Conservation (phyloP, 441 rosid species). For the Corymbia citriodora region DNA sequence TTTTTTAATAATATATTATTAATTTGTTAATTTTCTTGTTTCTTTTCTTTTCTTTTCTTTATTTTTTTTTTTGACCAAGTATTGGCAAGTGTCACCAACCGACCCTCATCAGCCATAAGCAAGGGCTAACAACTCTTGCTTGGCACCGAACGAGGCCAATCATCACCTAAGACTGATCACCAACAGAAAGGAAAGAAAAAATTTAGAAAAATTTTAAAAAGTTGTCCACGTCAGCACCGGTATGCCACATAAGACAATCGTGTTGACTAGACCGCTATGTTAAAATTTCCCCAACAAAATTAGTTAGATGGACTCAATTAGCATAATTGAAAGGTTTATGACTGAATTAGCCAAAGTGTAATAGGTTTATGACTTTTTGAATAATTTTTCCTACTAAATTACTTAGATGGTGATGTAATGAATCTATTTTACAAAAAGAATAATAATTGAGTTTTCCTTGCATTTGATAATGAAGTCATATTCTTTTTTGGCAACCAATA, state of each 20-base stretch:
- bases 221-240: background rate
- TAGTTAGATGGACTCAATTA: background rate
- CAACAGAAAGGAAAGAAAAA: too few relatives aligned
- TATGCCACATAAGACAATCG: background rate
- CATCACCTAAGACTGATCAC: background rate
- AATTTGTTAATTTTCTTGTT: too few relatives aligned
- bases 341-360: background rate
- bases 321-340: too few relatives aligned
- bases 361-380: accelerated
- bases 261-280: accelerated
- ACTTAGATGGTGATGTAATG: background rate
- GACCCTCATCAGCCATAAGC: background rate
- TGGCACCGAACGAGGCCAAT: background rate
- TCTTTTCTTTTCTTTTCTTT: too few relatives aligned
- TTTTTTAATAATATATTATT: too few relatives aligned
- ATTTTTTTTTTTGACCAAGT: too few relatives aligned
- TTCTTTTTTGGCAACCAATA: background rate
- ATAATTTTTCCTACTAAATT: background rate
- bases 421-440: background rate
- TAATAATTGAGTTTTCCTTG: background rate
- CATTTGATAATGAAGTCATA: background rate
- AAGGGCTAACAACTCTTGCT: too few relatives aligned
- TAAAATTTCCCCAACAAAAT: too few relatives aligned
- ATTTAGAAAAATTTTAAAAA: too few relatives aligned
- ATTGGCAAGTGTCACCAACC: background rate